Conservation (phyloP, 2,329 filamentous ascomycete genomes). For the Cercospora sesami region DNA sequence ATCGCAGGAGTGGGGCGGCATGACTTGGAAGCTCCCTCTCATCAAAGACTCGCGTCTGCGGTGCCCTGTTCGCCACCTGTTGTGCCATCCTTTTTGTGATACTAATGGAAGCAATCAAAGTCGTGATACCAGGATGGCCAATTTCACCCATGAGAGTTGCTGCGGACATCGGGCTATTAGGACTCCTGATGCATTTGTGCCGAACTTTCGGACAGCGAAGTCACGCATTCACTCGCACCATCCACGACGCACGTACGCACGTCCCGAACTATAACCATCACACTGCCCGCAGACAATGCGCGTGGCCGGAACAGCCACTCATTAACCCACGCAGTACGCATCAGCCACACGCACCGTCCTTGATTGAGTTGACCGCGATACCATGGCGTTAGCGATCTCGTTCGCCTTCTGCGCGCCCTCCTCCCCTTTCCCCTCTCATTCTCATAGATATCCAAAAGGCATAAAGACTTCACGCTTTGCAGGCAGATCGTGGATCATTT, state of each 20-base stretch:
- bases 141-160: background rate
- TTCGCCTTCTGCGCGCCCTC: slow-evolving; percentile 1
- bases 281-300: background rate
- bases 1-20: background rate
- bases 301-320: background rate
- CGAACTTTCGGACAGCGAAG: slow-evolving; percentile 14
- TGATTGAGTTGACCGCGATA: background rate
- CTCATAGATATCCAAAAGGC: background rate
- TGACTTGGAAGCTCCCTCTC: background rate
- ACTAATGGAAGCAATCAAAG: background rate
- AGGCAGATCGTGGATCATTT: slow-evolving; percentile 6
- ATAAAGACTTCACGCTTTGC: background rate
- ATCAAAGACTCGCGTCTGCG: background rate
- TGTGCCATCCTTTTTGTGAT: slow-evolving; percentile 4
- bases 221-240: background rate
- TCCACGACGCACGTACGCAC: background rate
- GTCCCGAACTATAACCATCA: background rate
- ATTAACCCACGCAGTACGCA: slow-evolving; percentile 7
- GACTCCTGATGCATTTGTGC: background rate
- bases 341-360: background rate
- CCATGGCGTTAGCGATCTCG: slow-evolving; percentile 7
- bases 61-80: background rate
- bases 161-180: background rate
- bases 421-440: background rate
- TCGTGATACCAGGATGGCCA: background rate